Conservation (phyloP, 2,329 filamentous ascomycete genomes). For the Ophiostoma tasmaniense region DNA sequence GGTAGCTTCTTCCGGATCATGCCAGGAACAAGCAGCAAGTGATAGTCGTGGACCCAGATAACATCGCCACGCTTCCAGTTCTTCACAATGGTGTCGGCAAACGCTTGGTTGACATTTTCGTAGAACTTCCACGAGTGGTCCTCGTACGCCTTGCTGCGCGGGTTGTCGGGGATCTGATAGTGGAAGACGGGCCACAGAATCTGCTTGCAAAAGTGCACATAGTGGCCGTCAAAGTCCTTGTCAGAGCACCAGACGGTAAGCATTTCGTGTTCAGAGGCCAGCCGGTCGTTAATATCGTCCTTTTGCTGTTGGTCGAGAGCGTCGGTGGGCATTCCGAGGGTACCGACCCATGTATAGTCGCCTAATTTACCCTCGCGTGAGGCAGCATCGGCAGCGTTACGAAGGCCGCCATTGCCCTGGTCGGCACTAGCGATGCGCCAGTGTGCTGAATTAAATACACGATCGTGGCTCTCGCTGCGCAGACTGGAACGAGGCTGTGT, state of each 20-base stretch:
- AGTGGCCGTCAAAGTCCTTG: constrained; percentile 89
- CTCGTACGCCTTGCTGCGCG: constrained; percentile 95
- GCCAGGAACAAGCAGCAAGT: constrained; percentile 75
- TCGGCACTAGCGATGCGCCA: constrained; percentile 81
- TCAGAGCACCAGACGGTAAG: constrained; percentile 80
- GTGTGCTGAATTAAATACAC: constrained; percentile 64
- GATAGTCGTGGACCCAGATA: constrained; percentile 95
- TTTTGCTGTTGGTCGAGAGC: constrained; percentile 67
- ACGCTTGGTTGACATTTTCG: constrained; percentile 82
- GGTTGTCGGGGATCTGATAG: constrained; percentile 95
- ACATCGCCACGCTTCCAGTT: constrained; percentile 91
- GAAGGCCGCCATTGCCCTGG: constrained; percentile 85
- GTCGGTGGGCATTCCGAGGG: constrained; percentile 89
- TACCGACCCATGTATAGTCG: constrained; percentile 85
- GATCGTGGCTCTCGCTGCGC: constrained; percentile 57
- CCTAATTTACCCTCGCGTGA: constrained; percentile 58
- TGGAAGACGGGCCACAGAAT: constrained; percentile 97
- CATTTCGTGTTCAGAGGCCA: constrained; percentile 75
- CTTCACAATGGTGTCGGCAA: constrained; percentile 80
- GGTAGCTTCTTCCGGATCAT: constrained; percentile 88
- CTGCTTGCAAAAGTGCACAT: constrained; percentile 93
- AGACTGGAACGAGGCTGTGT: constrained; percentile 43
- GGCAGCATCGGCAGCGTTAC: constrained; percentile 78
- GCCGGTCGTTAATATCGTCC: constrained; percentile 70
- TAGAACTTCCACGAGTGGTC: constrained; percentile 97